Base-by-base conservation (phyloP, 441 rosid species). In the Corymbia calophylla region DNA sequence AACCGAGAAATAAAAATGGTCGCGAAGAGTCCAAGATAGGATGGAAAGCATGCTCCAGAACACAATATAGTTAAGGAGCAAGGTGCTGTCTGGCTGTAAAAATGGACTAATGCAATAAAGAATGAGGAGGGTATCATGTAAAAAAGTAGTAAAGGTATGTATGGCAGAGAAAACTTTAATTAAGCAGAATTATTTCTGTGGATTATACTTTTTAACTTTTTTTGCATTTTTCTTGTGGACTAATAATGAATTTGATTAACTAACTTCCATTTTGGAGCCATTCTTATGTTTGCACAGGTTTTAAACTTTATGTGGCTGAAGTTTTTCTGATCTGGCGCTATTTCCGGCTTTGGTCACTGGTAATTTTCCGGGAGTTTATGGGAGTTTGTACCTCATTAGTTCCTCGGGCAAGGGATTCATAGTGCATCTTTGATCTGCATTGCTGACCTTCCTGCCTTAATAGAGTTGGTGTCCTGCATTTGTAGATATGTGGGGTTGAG, bases 261-360 rank as follows among this genome's bases (percentile, higher is more conserved):
- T 73, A 39, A 77, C 53, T 44, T 44, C 84, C n/a, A 13, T 44
- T 77, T 23, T 44, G n/a, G n/a, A 44, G 13, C n/a, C 51, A 44
- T 77, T 44, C 84, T 77, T 44, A 47, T 94, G 55, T 85, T 93
- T 92, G 90, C 88, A 58, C 95, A 98, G 99, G 99, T 98, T 87
- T 92, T 98, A 89, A 98, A 96, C 93, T 98, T 98, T 93, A 98
- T 97, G 99, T 98, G 99, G 99, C 94, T 98, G 51, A 97, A 98
- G 91, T 98, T 98, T 93, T 93, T 90, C 96, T 98, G 89, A 95
- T 98, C 89, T 98, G 99, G 99, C 98, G 99, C 93, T 97, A 94
- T 93, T 98, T 97, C 92, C 96, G 99, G 84, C 95, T 96, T 90
- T 98, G 99, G 97, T 97, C 99, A 55, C 94, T 98, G 99, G 99